These are phyloP conservation scores for Climacium dendroides DNA, from an alignment of 225 moss, liverwort and hornwort genomes.

Conservation along the genomic window DNA sequence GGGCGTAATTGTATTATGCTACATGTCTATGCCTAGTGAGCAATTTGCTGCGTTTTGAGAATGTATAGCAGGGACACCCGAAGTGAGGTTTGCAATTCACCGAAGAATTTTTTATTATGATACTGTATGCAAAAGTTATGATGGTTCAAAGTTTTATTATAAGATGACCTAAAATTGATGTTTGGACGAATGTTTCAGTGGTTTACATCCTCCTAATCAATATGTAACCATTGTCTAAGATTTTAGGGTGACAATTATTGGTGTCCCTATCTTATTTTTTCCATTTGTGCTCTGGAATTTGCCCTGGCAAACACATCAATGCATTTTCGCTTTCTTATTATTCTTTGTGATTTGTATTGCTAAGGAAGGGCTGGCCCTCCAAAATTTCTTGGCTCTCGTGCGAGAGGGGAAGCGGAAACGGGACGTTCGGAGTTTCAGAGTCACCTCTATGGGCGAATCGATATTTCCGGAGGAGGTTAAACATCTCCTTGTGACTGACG, in stretches of 20 bases:
- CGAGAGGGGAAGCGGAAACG: conserved; percentile 14
- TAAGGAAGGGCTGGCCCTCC: conserved; percentile 6
- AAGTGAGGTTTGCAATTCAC: not conserved
- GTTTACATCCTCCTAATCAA: not conserved
- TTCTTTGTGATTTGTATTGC: not conserved
- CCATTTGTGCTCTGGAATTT: not conserved
- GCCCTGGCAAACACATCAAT: not conserved
- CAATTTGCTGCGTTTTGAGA: not conserved
- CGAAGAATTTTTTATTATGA: not conserved
- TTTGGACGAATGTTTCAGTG: not conserved
- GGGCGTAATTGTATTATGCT: not conserved
- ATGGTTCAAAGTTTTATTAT: not conserved
- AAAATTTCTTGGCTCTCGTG: not conserved
- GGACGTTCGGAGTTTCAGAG: not conserved
- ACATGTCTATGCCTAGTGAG: not conserved
- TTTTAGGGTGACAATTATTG: not conserved
- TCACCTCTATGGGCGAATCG: not conserved
- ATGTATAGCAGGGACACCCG: not conserved
- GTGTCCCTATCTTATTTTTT: not conserved
- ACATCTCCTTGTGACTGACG: not conserved
- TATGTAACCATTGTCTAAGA: not conserved
- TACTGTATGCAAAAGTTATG: not conserved
- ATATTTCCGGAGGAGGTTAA: not conserved
- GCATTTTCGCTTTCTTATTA: not conserved
- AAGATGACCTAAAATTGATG: not conserved